These are phyloP conservation scores for Aspergillus sp. DNA, from an alignment of 2,329 filamentous ascomycete species.

Conservation along the genomic window DNA sequence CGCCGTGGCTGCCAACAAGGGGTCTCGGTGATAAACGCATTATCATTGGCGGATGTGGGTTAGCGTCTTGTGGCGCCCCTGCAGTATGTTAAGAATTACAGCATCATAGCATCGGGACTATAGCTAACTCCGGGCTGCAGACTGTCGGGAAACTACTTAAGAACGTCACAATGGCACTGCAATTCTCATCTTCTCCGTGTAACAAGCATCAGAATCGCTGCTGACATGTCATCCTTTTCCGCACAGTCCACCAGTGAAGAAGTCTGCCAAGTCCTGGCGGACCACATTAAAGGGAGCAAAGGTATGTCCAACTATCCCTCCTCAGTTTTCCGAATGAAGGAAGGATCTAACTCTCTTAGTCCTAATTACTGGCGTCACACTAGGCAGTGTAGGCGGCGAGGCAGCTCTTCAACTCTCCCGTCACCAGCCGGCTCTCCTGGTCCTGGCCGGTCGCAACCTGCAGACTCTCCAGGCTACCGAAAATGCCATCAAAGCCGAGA, in stretches of 20 bases:
- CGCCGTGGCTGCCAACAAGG: too few species aligned
- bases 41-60: too few species aligned
- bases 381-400: background rate
- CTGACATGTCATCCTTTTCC: background rate
- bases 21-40: too few species aligned
- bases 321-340: background rate
- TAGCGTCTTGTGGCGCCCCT: too few species aligned
- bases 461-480: background rate
- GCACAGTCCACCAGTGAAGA: background rate
- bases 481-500: background rate
- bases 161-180: too few species aligned
- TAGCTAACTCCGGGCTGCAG: too few species aligned
- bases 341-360: background rate
- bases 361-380: background rate
- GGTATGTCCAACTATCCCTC: background rate
- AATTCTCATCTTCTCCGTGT: too few species aligned
- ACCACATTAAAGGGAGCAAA: background rate
- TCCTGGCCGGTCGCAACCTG: background rate
- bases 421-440: background rate
- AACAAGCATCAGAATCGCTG: background rate
- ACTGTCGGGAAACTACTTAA: too few species aligned
- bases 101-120: too few species aligned
- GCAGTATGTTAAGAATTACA: too few species aligned
- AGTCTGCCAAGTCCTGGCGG: background rate
- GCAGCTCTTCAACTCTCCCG: background rate